Evolutionary conservation across 2,329 filamentous ascomycete species (phyloP), one percentile per base, ranked within the genome.

Genomic region (Fusarium sambucinum): DNA sequence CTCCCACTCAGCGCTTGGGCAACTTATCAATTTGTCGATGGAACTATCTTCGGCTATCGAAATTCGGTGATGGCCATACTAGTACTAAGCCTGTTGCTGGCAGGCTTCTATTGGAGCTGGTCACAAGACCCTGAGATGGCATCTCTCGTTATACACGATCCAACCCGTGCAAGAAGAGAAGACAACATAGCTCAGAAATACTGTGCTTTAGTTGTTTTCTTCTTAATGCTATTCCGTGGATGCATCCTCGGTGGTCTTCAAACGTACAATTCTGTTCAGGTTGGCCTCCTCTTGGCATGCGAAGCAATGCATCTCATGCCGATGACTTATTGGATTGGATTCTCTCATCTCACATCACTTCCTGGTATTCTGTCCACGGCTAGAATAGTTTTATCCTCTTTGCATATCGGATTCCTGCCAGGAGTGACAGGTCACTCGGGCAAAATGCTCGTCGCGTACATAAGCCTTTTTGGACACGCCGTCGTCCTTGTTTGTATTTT

Each of bases 1-100:
- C 79, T 94, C 7, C 92, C 92, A 0, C 84, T 93, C 41, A 84
- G 92, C 17, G 85, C 91, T 0, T 78, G 93, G 47, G 92, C 91
- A 10, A 85, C 92, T 68, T 94, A 92, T 74, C 91, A 94, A 74
- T 81, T 94, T 46, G 55, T 61, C 1, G 54, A 71, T 6, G 71
- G 64, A 3, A 27, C 44, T 1, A 29, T 57, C 0, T 35, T 73
- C 1, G 73, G 73, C 0, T 50, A 68, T 4, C 69, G 74, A 4
- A 73, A 77, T 38, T 73, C 70, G 0, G 54, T 68, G 84, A 90
- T 42, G 17, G 71, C 74, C 1, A 52, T 60, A 2, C 52, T 77
- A 4, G 61, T 75, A 5, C 23, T 63, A 13, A 47, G 70, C 12
- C 44, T 76, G 5, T 48, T 76, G 7, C 50, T 63, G 6, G 65